Percentiles rank a stretch among this genome's conserved stretches.
Evolutionary conservation across 176 grass and related monocot genomes (phyloP).

Genomic region (Oryza meyeriana): DNA sequence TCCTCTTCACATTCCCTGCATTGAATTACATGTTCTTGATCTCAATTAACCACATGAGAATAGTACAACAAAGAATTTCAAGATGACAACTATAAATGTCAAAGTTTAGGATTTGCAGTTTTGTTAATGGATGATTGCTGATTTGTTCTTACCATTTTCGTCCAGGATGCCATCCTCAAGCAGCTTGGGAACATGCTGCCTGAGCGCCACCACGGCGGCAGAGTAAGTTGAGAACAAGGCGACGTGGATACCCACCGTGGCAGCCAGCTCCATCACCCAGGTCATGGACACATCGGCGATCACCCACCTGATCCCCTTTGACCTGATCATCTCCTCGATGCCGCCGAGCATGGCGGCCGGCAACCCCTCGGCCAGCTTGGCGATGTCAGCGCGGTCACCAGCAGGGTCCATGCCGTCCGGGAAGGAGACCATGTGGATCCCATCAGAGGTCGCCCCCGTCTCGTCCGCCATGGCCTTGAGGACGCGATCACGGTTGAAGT

Average conservation of each 20-base stretch:
- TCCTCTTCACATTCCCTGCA: constrained; percentile 21
- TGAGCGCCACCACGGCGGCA: constrained; percentile 16
- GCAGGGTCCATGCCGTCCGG: constrained; percentile 61
- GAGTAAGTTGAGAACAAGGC: constrained; percentile 41
- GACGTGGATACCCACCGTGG: constrained; percentile 11
- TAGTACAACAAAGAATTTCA: not conserved
- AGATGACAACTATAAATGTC: not conserved
- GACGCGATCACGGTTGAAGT: constrained; percentile 46
- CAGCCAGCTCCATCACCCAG: constrained; percentile 33
- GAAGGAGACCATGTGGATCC: constrained; percentile 51
- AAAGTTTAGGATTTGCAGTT: not conserved
- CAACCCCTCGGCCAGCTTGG: constrained; percentile 24
- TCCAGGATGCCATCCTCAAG: constrained; percentile 46
- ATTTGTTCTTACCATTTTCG: constrained; percentile 40
- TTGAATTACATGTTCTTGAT: not conserved
- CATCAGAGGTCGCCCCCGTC: constrained; percentile 13
- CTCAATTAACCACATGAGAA: not conserved
- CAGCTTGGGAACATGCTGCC: constrained; percentile 38
- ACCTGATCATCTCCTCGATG: constrained; percentile 40
- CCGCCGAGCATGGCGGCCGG: constrained; percentile 35
- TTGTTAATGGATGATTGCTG: not conserved
- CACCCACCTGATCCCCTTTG: constrained; percentile 47
- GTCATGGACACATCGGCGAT: constrained; percentile 51
- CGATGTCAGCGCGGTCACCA: constrained; percentile 50
- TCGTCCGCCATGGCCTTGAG: constrained; percentile 25